Evolutionary conservation across 2,329 filamentous ascomycete genomes (phyloP).

Genomic region (Ceratocystis eucalypticola): DNA sequence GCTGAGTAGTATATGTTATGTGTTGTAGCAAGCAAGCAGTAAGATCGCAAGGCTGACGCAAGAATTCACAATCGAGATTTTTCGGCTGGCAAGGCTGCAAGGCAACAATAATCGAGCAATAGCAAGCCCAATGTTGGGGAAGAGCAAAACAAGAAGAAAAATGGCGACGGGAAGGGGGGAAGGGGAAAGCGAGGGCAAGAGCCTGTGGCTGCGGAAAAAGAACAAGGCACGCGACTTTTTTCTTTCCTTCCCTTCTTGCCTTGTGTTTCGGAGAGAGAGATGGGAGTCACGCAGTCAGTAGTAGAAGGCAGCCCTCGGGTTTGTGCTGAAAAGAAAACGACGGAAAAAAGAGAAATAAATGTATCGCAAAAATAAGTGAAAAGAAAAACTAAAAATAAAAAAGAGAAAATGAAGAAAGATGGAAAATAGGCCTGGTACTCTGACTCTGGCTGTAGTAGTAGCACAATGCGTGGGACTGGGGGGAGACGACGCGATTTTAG

Average conservation of each 20-base stretch:
- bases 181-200: not conserved
- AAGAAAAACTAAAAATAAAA: not conserved
- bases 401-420: not conserved
- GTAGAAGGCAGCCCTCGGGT: too few species aligned
- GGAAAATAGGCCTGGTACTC: not conserved
- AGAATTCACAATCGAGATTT: not conserved
- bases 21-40: not conserved
- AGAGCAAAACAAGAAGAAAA: not conserved
- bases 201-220: not conserved
- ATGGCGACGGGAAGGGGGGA: not conserved
- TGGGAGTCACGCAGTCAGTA: not conserved
- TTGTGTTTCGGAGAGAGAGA: not conserved
- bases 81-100: not conserved
- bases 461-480: not conserved
- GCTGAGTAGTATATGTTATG: too few species aligned
- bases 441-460: not conserved
- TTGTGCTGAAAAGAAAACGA: too few species aligned
- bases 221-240: conserved; percentile 3
- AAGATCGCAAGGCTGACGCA: conserved; percentile 1
- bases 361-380: not conserved
- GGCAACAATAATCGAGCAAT: not conserved
- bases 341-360: not conserved
- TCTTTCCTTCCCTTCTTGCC: not conserved
- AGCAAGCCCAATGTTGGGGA: not conserved
- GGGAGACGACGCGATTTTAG: not conserved